Evolutionary conservation across 495 filamentous ascomycete species (phyloP), one percentile per base, ranked within the genome.

Genomic region (Aspergillus mulundensis): DNA sequence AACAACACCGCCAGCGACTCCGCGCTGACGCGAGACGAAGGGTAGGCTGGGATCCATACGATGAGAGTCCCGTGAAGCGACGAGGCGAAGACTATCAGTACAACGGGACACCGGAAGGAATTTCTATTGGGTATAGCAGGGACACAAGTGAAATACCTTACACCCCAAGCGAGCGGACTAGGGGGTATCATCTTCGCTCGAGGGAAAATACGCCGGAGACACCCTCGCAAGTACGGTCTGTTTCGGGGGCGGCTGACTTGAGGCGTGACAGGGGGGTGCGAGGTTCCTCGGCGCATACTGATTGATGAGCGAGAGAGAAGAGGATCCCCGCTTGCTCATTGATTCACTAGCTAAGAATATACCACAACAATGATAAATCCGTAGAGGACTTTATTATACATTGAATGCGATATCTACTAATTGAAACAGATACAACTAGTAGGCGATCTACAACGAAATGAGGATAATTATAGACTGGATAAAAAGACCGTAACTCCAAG

Each of bases 11-110:
- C 25, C 84, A 83, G 57, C 79, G 78, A 8, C 74, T 89, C n/a
- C 77, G 91, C 45, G 76, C 80, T 10, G 87, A 92, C 60, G 88
- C 93, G 21, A 77, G 87, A 41, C 72, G 80, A 56, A 78, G 84
- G 32, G 87, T 97, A n/a, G 93, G 93, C 1, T 97, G 95, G 77
- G 93, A 94, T 68, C 89, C 89, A 0, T 94, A 88, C 66, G 83
- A 87, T 52, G 85, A 88, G 60, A 86, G 83, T 50, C 85, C 85
- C 1, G 71, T 87, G 46, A 88, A 88, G 62, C 72, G 76, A 32
- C 71, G 82, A 20, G 81, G 83, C 15, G 84, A 86, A 59, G 82
- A 86, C 25, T 84, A 85, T 52, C 80, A 83, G 42, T 77, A 82
- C 51, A 61, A 54, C 25, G 70, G 56, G 55, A 63, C 57, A 18